Base-by-base conservation (phyloP, 2,329 filamentous ascomycete species). In the Spiromastix sp. region DNA sequence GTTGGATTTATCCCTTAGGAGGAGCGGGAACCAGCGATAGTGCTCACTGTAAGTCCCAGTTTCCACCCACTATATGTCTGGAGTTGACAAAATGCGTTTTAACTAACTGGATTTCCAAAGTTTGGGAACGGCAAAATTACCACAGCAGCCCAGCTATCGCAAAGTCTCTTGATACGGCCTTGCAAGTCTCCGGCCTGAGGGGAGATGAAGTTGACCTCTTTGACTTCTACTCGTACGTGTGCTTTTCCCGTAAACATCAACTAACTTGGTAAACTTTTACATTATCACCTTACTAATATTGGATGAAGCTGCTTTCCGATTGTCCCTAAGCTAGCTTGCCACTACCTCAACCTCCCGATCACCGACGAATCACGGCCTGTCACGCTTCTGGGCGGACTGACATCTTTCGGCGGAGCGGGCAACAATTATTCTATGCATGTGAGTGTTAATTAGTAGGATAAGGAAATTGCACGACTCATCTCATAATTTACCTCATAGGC, bases 391-490 rank as follows among this genome's bases (percentile, higher is more conserved):
- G 78, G 78, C 0, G 78, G 78, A 0, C 48, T 83, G 35, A 81
- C 78, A 4, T 78, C 71, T 1, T 82, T 82, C 39, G 78, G 79
- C 0, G 79, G 78, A 0, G 78, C 79, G 4, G 78, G 78, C 0
- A 82, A 82, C 42, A 81, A 81, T 36, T 82, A 82, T 40, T 78
- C 74, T 0, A 74, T 81, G 68, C 77, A 82, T 57, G 75, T 71
- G 48, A 59, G 55, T 9, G 16, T 28, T 37, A 19, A 32, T 12
- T 9, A n/a, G 21, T 7, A n/a, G n/a, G n/a, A 24, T 24, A 7
- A 24, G 7, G 7, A n/a, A 24, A 7, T 7, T 24, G 21, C n/a
- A 24, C 7, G n/a, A 24, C 18, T 9, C 10, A 20, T n/a, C n/a
- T n/a, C n/a, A n/a, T n/a, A n/a, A n/a, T n/a, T n/a, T n/a, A n/a